Percentiles rank a stretch among this genome's conserved stretches.
Conservation (phyloP, 768 basidiomycete genomes). For the Podaxis carcinomalis region DNA sequence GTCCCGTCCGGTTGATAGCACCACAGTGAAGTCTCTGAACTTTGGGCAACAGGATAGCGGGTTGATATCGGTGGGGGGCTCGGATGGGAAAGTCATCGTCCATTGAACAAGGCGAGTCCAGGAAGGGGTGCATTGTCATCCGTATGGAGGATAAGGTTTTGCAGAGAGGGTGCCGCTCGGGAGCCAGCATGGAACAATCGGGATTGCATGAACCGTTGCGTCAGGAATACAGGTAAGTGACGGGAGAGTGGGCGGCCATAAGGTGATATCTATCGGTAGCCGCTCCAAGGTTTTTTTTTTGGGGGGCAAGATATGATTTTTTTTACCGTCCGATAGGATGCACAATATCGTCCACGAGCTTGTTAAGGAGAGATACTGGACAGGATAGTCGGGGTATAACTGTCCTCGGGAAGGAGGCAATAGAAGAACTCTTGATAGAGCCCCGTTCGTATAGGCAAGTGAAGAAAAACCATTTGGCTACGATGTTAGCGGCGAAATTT, state of each 20-base stretch:
- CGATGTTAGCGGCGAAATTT: slow-evolving; percentile 15
- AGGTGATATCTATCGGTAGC: slow-evolving; percentile 16
- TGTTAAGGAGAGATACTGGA: slow-evolving; percentile 18
- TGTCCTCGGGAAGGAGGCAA: slow-evolving; percentile 5
- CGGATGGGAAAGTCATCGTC: slow-evolving; percentile 16
- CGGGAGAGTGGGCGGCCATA: slow-evolving; percentile 10
- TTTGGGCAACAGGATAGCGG: slow-evolving; percentile 14
- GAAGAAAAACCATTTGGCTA: slow-evolving; percentile 13
- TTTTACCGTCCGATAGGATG: slow-evolving; percentile 9
- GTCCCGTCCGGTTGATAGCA: slow-evolving; percentile 13
- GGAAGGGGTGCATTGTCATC: slow-evolving; percentile 10
- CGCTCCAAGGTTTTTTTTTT: slow-evolving; percentile 15
- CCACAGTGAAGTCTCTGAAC: slow-evolving; percentile 15
- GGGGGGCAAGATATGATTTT: slow-evolving; percentile 3
- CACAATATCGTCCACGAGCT: slow-evolving; percentile 18
- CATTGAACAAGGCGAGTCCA: slow-evolving; percentile 16
- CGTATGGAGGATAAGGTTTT: slow-evolving; percentile 10
- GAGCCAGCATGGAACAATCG: slow-evolving; percentile 13
- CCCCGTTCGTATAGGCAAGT: slow-evolving; percentile 17
- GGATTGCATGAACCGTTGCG: slow-evolving; percentile 9
- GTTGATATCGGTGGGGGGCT: slow-evolving; percentile 11
- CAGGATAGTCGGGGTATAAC: slow-evolving; percentile 13
- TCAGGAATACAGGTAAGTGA: slow-evolving; percentile 4
- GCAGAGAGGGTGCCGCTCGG: slow-evolving; percentile 1
- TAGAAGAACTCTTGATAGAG: slow-evolving; percentile 18